Base-by-base conservation (phyloP, 345 rosid species). In the Euphorbia peplus region DNA sequence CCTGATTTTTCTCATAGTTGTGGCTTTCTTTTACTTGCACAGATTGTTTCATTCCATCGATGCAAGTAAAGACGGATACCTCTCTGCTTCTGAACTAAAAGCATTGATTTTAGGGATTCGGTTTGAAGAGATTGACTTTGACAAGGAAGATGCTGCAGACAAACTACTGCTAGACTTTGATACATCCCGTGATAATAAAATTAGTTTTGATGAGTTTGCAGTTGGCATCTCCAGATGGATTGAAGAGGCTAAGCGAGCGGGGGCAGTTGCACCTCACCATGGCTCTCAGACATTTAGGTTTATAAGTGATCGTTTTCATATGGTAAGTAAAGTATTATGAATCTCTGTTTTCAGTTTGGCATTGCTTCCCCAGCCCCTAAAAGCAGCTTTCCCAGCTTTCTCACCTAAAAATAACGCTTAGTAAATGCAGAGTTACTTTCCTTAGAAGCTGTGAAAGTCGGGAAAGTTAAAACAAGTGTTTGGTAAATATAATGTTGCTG, bases 11-110 rank as follows among this genome's bases (percentile, higher is more conserved):
- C 16, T 58, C 22, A 9, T 60, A 44, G n/a, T 19, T 50, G 18
- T 18, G 41, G 50, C 55, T 35, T 46, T 67, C 44, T 70, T 8
- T 11, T 55, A 19, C 16, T 39, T 29, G 65, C 29, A 57, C 86
- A 95, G 99, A 88, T 52, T 95, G 79, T 95, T 95, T 64, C 21
- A 26, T 0, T 75, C 85, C 28, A 84, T 95, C 70, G 99, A 95
- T 46, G 83, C 72, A 75, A 77, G 88, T 72, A 47, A 73, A 0
- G 88, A 91, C 69, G 50, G 35, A 1, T 6, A 5, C 0, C 86
- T 95, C 26, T 85, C 96, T 39, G 21, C 22, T 2, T 0, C 81
- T 11, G 99, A 95, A 65, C 75, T 91, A 26, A 82, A 75, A 74
- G 97, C 99, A 14, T 77, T 95, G 13, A 78, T 83, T 19, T 37